Evolutionary conservation across 2,329 filamentous ascomycete genomes (phyloP).

Genomic region (Aureobasidium namibiae): DNA sequence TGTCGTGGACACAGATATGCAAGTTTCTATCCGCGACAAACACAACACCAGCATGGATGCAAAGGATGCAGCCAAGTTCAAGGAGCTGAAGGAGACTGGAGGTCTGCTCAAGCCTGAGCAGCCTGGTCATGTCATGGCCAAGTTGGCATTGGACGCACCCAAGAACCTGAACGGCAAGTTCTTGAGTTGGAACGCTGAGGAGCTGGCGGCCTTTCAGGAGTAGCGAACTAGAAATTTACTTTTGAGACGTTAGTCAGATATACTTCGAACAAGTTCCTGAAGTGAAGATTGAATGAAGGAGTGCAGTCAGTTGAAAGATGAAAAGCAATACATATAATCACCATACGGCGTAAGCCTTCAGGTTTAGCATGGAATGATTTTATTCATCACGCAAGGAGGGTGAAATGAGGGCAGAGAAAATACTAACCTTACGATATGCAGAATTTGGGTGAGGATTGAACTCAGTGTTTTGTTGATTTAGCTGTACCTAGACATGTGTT

Average conservation of each 20-base stretch:
- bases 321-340: slow-evolving; percentile 63
- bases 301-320: slow-evolving; percentile 69
- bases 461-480: neutral
- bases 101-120: slow-evolving; percentile 72
- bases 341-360: slow-evolving; percentile 56
- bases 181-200: slow-evolving; percentile 50
- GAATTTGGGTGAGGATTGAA: neutral
- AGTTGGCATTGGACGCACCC: slow-evolving; percentile 58
- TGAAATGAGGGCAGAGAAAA: neutral
- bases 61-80: slow-evolving; percentile 56
- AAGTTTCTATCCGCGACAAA: slow-evolving; percentile 67
- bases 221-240: slow-evolving; percentile 17
- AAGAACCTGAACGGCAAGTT: slow-evolving; percentile 68
- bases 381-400: slow-evolving; percentile 51
- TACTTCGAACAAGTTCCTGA: neutral
- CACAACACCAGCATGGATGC: slow-evolving; percentile 55
- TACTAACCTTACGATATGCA: neutral
- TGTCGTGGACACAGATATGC: slow-evolving; percentile 84
- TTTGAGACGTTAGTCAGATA: slow-evolving; percentile 6
- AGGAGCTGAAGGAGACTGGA: slow-evolving; percentile 60
- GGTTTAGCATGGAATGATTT: slow-evolving; percentile 71
- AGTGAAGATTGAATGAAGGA: neutral
- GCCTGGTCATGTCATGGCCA: slow-evolving; percentile 79
- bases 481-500: slow-evolving; percentile 1
- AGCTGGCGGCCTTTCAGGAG: slow-evolving; percentile 48